A percentile compares a stretch with the other conserved stretches of the same genome.
Evolutionary conservation across 352 stramenopile genomes (phyloP).

Genomic region (Pythium diclinum): DNA sequence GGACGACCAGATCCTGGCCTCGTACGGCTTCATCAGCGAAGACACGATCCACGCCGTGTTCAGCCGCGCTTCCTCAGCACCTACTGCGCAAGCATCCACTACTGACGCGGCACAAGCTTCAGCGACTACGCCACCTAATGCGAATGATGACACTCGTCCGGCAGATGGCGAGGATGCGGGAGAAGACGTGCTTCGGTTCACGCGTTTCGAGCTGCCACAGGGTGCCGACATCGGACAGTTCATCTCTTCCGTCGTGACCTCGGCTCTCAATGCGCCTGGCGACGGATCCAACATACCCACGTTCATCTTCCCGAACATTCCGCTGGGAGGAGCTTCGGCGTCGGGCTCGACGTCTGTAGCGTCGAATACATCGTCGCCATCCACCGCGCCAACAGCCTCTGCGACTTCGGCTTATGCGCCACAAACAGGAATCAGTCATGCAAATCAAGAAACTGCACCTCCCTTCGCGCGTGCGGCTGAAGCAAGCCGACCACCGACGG

Average conservation of each 20-base stretch:
- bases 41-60: constrained; percentile 28
- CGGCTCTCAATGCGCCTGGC: not conserved
- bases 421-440: no score
- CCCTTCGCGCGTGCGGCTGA: not conserved
- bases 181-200: not conserved
- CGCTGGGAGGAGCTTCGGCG: no score
- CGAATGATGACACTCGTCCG: not conserved
- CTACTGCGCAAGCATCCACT: not conserved
- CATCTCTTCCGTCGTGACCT: constrained; percentile 15
- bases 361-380: not conserved
- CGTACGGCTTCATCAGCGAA: constrained; percentile 23
- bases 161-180: not conserved
- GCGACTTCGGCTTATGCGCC: not conserved
- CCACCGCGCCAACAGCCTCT: not conserved
- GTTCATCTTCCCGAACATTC: not conserved
- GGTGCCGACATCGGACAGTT: constrained; percentile 6
- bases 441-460: not conserved
- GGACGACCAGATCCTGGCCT: constrained; percentile 22
- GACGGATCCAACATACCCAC: not conserved
- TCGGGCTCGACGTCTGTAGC: not conserved
- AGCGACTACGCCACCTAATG: not conserved
- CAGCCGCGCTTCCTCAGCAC: constrained; percentile 5
- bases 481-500: not conserved
- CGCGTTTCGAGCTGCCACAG: not conserved
- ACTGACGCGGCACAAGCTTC: not conserved